Evolutionary conservation across 805 yeast species (phyloP).

Genomic region (Suhomyces vadensis): DNA sequence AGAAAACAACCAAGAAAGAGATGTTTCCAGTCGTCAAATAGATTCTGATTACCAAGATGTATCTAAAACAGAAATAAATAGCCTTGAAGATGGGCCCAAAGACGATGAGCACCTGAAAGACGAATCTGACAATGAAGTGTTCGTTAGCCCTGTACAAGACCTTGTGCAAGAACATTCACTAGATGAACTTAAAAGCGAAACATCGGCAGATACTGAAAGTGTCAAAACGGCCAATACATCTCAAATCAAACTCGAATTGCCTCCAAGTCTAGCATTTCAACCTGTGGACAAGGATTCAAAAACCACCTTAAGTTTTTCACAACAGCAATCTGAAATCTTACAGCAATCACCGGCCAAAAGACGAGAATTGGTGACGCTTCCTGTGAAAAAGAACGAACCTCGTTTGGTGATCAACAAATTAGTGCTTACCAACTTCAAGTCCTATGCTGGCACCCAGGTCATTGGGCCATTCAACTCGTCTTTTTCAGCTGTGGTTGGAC

Average conservation of each 20-base stretch:
- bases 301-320: conserved; percentile 26
- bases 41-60: no score
- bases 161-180: neutral
- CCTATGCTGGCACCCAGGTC: conserved; percentile 89
- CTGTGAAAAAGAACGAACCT: conserved; percentile 32
- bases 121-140: no score
- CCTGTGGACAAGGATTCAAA: no score
- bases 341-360: conserved; percentile 33
- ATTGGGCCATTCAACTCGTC: conserved; percentile 95
- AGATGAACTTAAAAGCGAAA: conserved; percentile 5
- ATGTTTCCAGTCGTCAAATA: no score
- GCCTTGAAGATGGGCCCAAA: no score
- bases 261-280: neutral
- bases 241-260: neutral
- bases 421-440: conserved; percentile 82
- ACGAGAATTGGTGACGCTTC: conserved; percentile 20
- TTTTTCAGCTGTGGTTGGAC: conserved; percentile 97
- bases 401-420: conserved; percentile 76
- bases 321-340: conserved; percentile 27
- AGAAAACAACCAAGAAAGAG: neutral
- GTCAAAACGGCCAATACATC: neutral
- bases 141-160: no score
- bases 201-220: conserved; percentile 8
- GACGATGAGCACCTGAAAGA: no score
- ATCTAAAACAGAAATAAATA: no score